These are phyloP conservation scores for Benincasa hispida DNA, from an alignment of 306 rosid genomes.

Conservation along the genomic window DNA sequence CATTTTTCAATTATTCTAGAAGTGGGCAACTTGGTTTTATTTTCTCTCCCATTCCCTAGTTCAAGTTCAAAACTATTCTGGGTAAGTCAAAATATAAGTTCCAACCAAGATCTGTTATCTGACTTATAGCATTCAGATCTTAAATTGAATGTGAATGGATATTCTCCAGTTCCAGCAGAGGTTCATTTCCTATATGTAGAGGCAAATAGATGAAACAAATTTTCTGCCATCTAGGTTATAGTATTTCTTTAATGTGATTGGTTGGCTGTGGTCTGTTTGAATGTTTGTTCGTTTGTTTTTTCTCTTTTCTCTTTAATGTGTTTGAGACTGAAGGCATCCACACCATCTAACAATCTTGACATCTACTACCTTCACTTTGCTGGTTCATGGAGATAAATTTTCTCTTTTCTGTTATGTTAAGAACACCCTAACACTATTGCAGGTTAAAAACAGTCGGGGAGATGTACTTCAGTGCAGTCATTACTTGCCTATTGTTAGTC, in stretches of 20 bases:
- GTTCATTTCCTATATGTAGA: background rate
- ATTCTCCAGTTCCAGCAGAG: background rate
- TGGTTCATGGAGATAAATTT: background rate
- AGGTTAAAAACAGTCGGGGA: constrained; percentile 79
- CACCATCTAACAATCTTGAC: background rate
- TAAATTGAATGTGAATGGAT: background rate
- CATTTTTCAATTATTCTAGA: background rate
- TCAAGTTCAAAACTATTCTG: background rate
- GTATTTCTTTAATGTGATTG: background rate
- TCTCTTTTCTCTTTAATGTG: no score
- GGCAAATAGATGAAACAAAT: background rate
- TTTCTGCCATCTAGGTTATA: background rate
- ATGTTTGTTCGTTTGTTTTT: no score
- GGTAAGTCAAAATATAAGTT: background rate
- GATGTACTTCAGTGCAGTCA: constrained; percentile 86
- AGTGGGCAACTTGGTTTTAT: background rate
- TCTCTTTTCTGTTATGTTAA: background rate
- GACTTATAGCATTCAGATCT: background rate
- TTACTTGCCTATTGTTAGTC: constrained; percentile 77
- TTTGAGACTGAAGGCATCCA: no score
- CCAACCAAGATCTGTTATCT: background rate
- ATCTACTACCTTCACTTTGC: background rate
- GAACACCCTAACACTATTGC: constrained; percentile 5
- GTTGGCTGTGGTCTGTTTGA: no score
- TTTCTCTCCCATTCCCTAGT: background rate